Conservation (phyloP, 2,329 filamentous ascomycete genomes). For the Colletotrichum sp. region DNA sequence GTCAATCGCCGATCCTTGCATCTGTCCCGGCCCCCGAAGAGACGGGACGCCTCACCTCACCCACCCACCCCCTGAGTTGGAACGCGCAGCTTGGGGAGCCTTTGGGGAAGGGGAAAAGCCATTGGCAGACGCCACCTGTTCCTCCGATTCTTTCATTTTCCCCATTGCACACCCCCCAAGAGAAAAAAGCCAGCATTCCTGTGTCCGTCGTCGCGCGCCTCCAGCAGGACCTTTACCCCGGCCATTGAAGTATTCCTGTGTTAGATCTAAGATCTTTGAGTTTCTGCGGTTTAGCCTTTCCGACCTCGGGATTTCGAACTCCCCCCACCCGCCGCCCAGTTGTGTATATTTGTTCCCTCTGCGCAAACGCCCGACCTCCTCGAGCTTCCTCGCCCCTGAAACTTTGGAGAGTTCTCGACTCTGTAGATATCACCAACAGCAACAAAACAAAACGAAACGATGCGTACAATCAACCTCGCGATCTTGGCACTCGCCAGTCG, state of each 20-base stretch:
- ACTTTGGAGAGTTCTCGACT: not conserved
- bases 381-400: not conserved
- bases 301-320: not conserved
- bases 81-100: not conserved
- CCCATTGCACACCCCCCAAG: not conserved
- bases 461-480: slow-evolving; percentile 1
- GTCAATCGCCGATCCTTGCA: slow-evolving; percentile 17
- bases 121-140: slow-evolving; percentile 19
- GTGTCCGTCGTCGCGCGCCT: not conserved
- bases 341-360: not conserved
- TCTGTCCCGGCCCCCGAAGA: slow-evolving; percentile 14
- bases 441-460: not conserved
- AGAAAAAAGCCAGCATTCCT: not conserved
- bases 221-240: not conserved
- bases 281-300: not conserved
- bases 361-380: not conserved
- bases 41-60: not conserved
- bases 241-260: not conserved
- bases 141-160: slow-evolving; percentile 12
- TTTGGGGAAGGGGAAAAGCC: not conserved
- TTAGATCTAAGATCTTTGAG: not conserved
- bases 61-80: not conserved
- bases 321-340: not conserved
- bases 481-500: slow-evolving; percentile 40
- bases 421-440: not conserved